A percentile compares a stretch with the other conserved stretches of the same genome.
Evolutionary conservation across 192 early-diverging fungal species (phyloP).

Genomic region (Backusella liffmaniae): DNA sequence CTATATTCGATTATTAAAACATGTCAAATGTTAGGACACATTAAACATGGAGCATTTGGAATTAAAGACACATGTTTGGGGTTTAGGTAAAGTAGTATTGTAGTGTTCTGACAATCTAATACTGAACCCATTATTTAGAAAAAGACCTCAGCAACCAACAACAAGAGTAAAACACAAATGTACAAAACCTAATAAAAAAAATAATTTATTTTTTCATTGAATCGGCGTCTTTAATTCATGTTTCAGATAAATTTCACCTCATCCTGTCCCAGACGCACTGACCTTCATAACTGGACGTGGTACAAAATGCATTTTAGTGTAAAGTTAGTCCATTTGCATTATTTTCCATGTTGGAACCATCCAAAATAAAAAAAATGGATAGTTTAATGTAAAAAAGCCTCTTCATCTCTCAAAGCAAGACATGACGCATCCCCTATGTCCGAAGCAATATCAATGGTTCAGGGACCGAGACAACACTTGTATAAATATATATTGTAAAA

Average conservation of each 20-base stretch:
- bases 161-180: background rate
- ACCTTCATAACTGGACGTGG: background rate
- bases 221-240: background rate
- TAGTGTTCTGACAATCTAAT: background rate
- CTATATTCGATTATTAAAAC: no score
- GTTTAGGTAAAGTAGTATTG: conserved; percentile 43
- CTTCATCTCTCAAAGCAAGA: no score
- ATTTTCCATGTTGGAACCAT: background rate
- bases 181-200: background rate
- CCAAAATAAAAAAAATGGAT: background rate
- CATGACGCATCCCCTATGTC: conserved; percentile 45
- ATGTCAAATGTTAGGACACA: conserved; percentile 50
- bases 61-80: conserved; percentile 83
- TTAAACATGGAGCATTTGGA: conserved; percentile 81
- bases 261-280: background rate
- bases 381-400: conserved; percentile 11
- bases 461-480: conserved; percentile 62
- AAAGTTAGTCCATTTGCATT: background rate
- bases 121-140: background rate
- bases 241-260: background rate
- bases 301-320: background rate
- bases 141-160: background rate
- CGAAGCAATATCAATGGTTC: conserved; percentile 73
- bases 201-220: conserved; percentile 5
- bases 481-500: conserved; percentile 11